Evolutionary conservation across 2,329 filamentous ascomycete genomes (phyloP).

Genomic region (Aspergillus udagawae): DNA sequence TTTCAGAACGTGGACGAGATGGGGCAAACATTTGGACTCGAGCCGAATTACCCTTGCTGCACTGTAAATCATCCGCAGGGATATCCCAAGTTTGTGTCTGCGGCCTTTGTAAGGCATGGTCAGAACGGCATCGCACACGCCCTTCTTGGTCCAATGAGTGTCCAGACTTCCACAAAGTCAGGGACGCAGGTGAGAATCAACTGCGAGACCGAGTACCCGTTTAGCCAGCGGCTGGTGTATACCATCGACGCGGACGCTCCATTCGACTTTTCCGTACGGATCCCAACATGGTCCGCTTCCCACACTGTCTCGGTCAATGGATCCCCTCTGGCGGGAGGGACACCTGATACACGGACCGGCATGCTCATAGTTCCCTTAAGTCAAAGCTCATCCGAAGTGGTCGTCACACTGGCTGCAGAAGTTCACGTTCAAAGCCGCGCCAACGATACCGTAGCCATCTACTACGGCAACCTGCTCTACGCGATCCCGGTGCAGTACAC

Average conservation of each 20-base stretch:
- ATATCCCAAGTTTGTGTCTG: slow-evolving; percentile 53
- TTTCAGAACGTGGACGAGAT: slow-evolving; percentile 48
- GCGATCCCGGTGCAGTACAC: slow-evolving; percentile 36
- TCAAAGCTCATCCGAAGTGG: slow-evolving; percentile 24
- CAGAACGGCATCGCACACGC: slow-evolving; percentile 48
- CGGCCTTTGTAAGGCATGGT: slow-evolving; percentile 44
- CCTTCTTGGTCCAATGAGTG: slow-evolving; percentile 46
- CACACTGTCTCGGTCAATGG: slow-evolving; percentile 18
- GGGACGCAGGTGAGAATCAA: no score
- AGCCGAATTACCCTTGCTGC: slow-evolving; percentile 52
- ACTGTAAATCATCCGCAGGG: slow-evolving; percentile 58
- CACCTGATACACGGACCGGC: slow-evolving; percentile 30
- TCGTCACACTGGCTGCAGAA: slow-evolving; percentile 20
- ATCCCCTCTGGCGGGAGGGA: no score
- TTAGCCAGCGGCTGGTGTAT: slow-evolving; percentile 39
- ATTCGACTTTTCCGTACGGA: slow-evolving; percentile 46
- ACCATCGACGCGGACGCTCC: slow-evolving; percentile 31
- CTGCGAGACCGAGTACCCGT: slow-evolving; percentile 50
- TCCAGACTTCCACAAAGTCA: slow-evolving; percentile 27
- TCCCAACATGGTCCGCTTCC: slow-evolving; percentile 43
- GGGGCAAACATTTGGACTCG: slow-evolving; percentile 50
- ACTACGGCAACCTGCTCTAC: slow-evolving; percentile 45
- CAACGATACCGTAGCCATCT: slow-evolving; percentile 43
- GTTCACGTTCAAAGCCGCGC: slow-evolving; percentile 31
- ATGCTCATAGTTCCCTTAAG: slow-evolving; percentile 36